Percentiles rank a stretch among this genome's conserved stretches.
Conservation (phyloP, 306 rosid species). For the Vigna nakashimae region DNA sequence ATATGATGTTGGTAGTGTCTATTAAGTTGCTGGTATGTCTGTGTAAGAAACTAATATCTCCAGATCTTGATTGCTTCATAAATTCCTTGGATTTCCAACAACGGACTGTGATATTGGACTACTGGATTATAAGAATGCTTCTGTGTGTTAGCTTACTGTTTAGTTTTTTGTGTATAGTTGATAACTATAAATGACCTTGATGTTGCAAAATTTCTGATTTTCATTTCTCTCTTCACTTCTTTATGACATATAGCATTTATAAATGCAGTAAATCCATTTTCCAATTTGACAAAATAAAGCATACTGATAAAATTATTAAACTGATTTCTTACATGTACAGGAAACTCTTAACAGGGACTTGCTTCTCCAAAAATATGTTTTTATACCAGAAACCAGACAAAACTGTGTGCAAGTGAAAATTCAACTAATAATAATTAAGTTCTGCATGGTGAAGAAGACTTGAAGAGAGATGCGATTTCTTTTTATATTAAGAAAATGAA, state of each 20-base stretch:
- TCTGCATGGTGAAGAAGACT: slow-evolving; percentile 42
- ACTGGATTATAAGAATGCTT: slow-evolving; percentile 27
- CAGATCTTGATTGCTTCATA: slow-evolving; percentile 30
- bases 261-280: not conserved
- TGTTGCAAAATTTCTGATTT: slow-evolving; percentile 1
- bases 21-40: slow-evolving; percentile 8
- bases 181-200: not conserved
- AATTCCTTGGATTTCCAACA: slow-evolving; percentile 12
- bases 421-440: slow-evolving; percentile 24
- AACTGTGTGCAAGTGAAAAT: slow-evolving; percentile 19
- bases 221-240: not conserved
- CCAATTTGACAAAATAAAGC: slow-evolving; percentile 15
- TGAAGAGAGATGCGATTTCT: slow-evolving; percentile 32
- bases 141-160: too few relatives aligned
- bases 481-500: slow-evolving; percentile 19
- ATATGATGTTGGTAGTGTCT: slow-evolving; percentile 25
- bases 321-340: not conserved
- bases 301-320: not conserved
- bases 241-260: not conserved
- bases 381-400: slow-evolving; percentile 21
- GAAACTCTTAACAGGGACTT: not conserved
- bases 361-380: not conserved
- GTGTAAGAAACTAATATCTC: slow-evolving; percentile 30
- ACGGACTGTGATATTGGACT: not conserved
- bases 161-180: not conserved